Conservation (phyloP, 2,329 filamentous ascomycete genomes). For the Hymenoscyphus repandus region DNA sequence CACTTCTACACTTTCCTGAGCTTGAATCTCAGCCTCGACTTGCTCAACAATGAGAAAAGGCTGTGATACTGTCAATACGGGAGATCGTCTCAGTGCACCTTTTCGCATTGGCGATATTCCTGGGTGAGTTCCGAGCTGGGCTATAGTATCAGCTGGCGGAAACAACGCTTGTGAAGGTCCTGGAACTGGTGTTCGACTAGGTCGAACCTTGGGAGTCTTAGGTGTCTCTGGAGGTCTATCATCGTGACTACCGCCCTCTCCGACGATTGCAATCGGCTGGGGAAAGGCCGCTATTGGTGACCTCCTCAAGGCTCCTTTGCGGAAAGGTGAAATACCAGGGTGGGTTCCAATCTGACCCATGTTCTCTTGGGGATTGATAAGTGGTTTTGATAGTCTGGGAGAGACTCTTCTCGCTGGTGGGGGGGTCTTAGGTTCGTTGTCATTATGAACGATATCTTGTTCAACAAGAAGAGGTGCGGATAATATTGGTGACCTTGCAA, state of each 20-base stretch:
- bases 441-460: slow-evolving; percentile 1
- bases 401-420: not conserved
- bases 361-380: not conserved
- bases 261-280: not conserved
- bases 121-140: not conserved
- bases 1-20: too few species aligned
- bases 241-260: not conserved
- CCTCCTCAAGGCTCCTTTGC: slow-evolving; percentile 8
- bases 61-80: not conserved
- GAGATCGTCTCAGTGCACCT: not conserved
- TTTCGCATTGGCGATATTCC: not conserved
- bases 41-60: not conserved
- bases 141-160: not conserved
- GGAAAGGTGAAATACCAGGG: not conserved
- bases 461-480: slow-evolving; percentile 1
- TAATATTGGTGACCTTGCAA: slow-evolving; percentile 11
- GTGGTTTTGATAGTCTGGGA: not conserved
- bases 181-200: not conserved
- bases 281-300: not conserved
- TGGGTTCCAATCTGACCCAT: not conserved
- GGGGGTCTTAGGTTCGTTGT: not conserved
- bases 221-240: slow-evolving; percentile 7
- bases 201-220: slow-evolving; percentile 9
- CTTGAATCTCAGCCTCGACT: not conserved
- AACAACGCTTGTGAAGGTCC: not conserved